These are phyloP conservation scores for Ophiognomonia clavigignenti-juglandacearum DNA, from an alignment of 2,329 filamentous ascomycete genomes.

Conservation along the genomic window DNA sequence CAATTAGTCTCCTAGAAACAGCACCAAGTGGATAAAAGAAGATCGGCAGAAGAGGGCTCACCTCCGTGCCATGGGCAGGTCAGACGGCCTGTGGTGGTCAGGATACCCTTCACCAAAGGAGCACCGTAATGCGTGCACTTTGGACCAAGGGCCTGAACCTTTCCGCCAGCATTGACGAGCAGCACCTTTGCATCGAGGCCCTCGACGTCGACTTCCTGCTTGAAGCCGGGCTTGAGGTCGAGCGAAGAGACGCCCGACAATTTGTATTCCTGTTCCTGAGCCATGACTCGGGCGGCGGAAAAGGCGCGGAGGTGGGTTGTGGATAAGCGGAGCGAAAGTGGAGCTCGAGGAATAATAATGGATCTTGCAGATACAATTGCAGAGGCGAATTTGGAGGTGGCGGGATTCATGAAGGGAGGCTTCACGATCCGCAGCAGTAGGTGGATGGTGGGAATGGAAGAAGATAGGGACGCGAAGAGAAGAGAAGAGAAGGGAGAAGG, in stretches of 20 bases:
- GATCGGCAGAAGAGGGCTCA: conserved; percentile 31
- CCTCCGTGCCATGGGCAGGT: conserved; percentile 97
- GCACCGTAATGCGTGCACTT: conserved; percentile 93
- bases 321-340: background rate
- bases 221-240: conserved; percentile 72
- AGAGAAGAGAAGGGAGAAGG: background rate
- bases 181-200: conserved; percentile 87
- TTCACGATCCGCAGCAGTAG: background rate
- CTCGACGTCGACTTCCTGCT: conserved; percentile 86
- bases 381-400: background rate
- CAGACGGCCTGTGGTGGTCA: conserved; percentile 75
- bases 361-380: background rate
- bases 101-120: conserved; percentile 77
- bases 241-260: conserved; percentile 75
- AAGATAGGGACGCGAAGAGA: too few relatives aligned
- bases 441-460: too few relatives aligned
- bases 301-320: too few relatives aligned
- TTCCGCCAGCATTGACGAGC: conserved; percentile 71
- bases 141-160: conserved; percentile 73
- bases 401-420: background rate
- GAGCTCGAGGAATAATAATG: background rate
- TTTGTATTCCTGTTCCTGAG: conserved; percentile 56
- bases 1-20: too few relatives aligned
- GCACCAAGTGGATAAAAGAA: background rate
- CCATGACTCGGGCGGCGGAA: conserved; percentile 36